Conservation (phyloP, 306 rosid genomes). For the Fagus sylvatica region DNA sequence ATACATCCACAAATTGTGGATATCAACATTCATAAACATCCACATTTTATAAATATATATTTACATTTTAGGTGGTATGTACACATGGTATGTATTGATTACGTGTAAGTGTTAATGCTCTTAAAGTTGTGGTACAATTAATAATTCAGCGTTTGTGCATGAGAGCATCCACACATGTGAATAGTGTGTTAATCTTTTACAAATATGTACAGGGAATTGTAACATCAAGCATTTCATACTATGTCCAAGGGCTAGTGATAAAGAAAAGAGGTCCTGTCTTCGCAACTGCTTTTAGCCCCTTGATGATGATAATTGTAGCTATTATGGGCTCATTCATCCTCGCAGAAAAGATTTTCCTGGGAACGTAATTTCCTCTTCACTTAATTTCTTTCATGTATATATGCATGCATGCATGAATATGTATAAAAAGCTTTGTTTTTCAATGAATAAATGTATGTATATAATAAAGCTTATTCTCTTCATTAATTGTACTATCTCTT, state of each 20-base stretch:
- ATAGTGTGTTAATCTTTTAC: not conserved
- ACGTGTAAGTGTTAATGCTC: too few species aligned
- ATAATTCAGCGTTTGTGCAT: not conserved
- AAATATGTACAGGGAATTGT: slow-evolving; percentile 61
- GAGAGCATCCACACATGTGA: not conserved
- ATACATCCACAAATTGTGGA: too few species aligned
- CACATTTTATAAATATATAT: too few species aligned
- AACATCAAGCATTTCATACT: slow-evolving; percentile 76
- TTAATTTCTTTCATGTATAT: not conserved
- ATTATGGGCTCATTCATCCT: slow-evolving; percentile 76
- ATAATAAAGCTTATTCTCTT: too few species aligned
- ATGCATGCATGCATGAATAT: not conserved
- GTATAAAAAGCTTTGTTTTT: too few species aligned
- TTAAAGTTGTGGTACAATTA: too few species aligned
- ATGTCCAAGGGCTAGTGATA: slow-evolving; percentile 84
- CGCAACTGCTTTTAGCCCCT: slow-evolving; percentile 92
- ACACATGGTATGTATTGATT: too few species aligned
- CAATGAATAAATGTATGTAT: too few species aligned
- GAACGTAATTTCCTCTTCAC: slow-evolving; percentile 56
- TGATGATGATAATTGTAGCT: slow-evolving; percentile 91
- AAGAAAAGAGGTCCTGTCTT: slow-evolving; percentile 84
- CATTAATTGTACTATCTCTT: too few species aligned
- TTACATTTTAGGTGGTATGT: too few species aligned
- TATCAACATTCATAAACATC: too few species aligned
- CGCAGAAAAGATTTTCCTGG: slow-evolving; percentile 72